A percentile compares a stretch with the other conserved stretches of the same genome.
These are phyloP conservation scores for Candida sanyiensis DNA, from an alignment of 805 yeast species.

Conservation along the genomic window DNA sequence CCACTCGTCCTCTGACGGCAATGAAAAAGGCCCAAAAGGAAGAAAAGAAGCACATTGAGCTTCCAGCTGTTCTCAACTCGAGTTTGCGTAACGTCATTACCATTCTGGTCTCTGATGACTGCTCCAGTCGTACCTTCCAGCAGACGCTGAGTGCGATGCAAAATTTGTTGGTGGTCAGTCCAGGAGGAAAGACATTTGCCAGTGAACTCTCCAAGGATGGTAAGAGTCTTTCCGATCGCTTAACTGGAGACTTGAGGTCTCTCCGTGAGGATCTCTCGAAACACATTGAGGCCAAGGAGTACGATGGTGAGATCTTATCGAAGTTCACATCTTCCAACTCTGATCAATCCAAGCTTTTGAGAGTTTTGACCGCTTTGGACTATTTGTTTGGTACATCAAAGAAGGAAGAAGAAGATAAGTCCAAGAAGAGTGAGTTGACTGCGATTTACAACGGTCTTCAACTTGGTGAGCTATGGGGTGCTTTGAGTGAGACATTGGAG, in stretches of 20 bases:
- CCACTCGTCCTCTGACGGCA: conserved; percentile 65
- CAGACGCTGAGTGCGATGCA: conserved; percentile 79
- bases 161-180: conserved; percentile 55
- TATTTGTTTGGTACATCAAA: conserved; percentile 49
- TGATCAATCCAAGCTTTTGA: conserved; percentile 81
- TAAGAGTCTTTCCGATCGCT: conserved; percentile 41
- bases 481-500: conserved; percentile 66
- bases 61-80: conserved; percentile 60
- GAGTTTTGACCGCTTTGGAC: conserved; percentile 84
- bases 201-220: conserved; percentile 63
- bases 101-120: conserved; percentile 72
- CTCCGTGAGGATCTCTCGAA: conserved; percentile 41
- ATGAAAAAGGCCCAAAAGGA: conserved; percentile 38
- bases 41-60: conserved; percentile 29
- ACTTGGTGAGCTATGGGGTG: conserved; percentile 79
- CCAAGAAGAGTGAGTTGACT: conserved; percentile 41
- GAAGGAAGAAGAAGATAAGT: conserved; percentile 20
- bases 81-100: conserved; percentile 59
- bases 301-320: conserved; percentile 49
- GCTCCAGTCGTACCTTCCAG: conserved; percentile 79
- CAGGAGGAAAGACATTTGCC: conserved; percentile 62
- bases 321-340: conserved; percentile 76
- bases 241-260: conserved; percentile 11
- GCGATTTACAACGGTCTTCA: conserved; percentile 60
- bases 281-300: conserved; percentile 36